Evolutionary conservation across 106 monocot genomes (phyloP), one percentile per base, ranked within the genome.

Genomic region (Acanthochlamys bracteata): DNA sequence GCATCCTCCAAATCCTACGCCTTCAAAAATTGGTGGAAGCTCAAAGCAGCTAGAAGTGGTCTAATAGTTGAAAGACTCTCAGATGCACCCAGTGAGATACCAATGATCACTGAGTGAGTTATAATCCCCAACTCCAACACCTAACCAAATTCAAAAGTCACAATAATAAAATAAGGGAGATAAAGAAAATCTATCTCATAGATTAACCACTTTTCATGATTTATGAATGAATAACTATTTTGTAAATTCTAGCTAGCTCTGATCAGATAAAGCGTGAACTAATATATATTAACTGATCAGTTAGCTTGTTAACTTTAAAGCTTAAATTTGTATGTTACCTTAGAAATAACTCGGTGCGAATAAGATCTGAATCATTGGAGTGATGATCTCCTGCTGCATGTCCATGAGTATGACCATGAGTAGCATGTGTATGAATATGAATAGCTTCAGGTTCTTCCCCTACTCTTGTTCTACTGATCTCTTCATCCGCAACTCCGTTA

Each of bases 11-110:
- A 77, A 65, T 0, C 70, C 76, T 42, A 76, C 60, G 16, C 76
- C 76, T 27, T 77, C 76, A 77, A 77, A 54, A 77, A 71, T 58
- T 77, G 69, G 33, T 76, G 75, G 57, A 76, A 76, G 25, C 49
- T 64, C 40, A 76, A 25, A 27, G 63, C 69, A 4, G 42, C 71
- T 4, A 71, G 53, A 1, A 77, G 66, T 0, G 76, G 76, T 20
- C 71, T 21, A 11, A 77, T n/a, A n/a, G n/a, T n/a, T n/a, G n/a
- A n/a, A n/a, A n/a, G n/a, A n/a, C n/a, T n/a, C n/a, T n/a, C n/a
- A n/a, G n/a, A n/a, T n/a, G n/a, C n/a, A n/a, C n/a, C n/a, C n/a
- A n/a, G n/a, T n/a, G n/a, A n/a, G n/a, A n/a, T n/a, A n/a, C n/a
- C n/a, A n/a, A n/a, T 77, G 51, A 77, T 66, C 4, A 77, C 71